Base-by-base conservation (phyloP, 768 basidiomycete species). In the Panus rudis region DNA sequence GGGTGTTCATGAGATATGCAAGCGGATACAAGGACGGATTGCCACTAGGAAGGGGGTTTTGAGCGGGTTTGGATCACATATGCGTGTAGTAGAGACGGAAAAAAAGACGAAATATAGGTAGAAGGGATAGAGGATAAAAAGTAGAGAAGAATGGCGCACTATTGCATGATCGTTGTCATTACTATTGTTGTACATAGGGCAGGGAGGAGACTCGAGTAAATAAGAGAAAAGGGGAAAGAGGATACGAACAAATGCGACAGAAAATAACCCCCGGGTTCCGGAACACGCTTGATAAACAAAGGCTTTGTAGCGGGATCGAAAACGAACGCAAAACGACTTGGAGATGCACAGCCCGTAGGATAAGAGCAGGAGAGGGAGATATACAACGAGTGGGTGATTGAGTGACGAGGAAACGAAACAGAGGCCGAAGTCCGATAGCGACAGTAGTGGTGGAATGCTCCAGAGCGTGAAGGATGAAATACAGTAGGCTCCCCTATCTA, bases 161-260 rank as follows among this genome's bases (percentile, higher is more conserved):
- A 53, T 49, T 52, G 58, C 54, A 52, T 53, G 55, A 26, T 52
- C 39, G 33, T 35, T 35, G 21, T 35, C n/a, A 14, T 16, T 35
- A 20, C 10, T 17, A 35, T 35, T 35, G 46, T 59, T 54, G 48
- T 59, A 59, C 58, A 59, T 42, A 51, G 46, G 48, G 30, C n/a
- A n/a, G 45, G 37, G 43, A 48, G 50, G 50, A 49, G 49, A 54
- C 53, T 53, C 42, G 46, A 53, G 42, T 40, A 48, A 24, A 39
- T 46, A 39, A 47, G 47, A 51, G 49, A 52, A 56, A 41, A 35
- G 33, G 16, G 8, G 21, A 35, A 7, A 50, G 54, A 57, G 52
- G 42, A 47, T 52, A 52, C 52, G 50, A n/a, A n/a, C n/a, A n/a
- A n/a, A n/a, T n/a, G n/a, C n/a, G n/a, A n/a, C n/a, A n/a, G n/a